Base-by-base conservation (phyloP, 2,329 filamentous ascomycete species). In the Fusarium sp. region DNA sequence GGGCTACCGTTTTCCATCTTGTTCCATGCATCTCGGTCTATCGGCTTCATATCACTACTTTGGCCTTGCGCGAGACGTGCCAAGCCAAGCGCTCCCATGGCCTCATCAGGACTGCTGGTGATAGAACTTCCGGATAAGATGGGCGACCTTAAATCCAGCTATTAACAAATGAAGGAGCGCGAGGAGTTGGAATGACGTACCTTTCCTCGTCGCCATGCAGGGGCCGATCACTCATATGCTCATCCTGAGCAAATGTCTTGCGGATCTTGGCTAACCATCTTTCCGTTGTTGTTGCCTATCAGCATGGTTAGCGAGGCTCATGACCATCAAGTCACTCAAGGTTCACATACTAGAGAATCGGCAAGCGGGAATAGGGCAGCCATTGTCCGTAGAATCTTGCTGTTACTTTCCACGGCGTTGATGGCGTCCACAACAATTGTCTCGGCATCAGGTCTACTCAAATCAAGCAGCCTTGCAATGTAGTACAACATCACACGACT, bases 401-500 rank as follows among this genome's bases (percentile, higher is more conserved):
- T 77, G 44, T 82, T 82, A 62, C 78, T 81, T 70, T 81, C 78
- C n/a, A 81, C 79, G 1, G 79, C 76, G 38, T 75, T 75, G 48
- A 82, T 77, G 8, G 79, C 79, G n/a, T 81, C 79, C 18, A 74
- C 73, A 56, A 82, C 77, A 54, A 77, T 78, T 9, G 74, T 73
- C 29, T 78, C 73, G 11, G 79, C 79, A 57, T 80, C 80, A 2
- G 76, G 68, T 16, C 78, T 70, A 31, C 63, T 75, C 3, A 79
- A 76, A 28, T 82, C 81, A 8, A 83, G 74, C 9, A 84, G 69
- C 18, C 81, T 78, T 6, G 81, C 82, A n/a, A 83, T 77, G 57
- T 84, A 84, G 68, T 84, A 84, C 2, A 84, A 70, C 80, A 84
- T 83, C 37, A 84, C 80, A 7, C 83, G 78, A 48, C 80, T 83